These are phyloP conservation scores for Populus hybrid DNA, from an alignment of 441 rosid genomes.

Conservation along the genomic window DNA sequence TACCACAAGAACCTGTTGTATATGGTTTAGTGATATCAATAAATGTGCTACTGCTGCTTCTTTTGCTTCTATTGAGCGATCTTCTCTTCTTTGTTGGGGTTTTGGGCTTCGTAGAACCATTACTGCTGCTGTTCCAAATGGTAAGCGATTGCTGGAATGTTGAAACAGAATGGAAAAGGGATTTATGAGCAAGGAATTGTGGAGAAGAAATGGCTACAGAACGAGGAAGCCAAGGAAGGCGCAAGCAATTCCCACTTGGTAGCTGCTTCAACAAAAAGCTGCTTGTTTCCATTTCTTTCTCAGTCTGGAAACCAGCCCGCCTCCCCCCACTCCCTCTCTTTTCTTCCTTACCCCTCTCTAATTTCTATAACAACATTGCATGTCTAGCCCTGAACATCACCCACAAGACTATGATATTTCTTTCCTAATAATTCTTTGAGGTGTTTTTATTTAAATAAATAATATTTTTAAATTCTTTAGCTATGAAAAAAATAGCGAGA, in stretches of 20 bases:
- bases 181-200: conserved; percentile 23
- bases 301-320: neutral
- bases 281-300: conserved; percentile 23
- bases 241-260: conserved; percentile 19
- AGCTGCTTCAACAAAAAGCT: conserved; percentile 20
- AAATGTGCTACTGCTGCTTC: conserved; percentile 9
- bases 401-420: too few species aligned
- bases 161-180: conserved; percentile 21
- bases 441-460: too few species aligned
- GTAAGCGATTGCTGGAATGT: conserved; percentile 14
- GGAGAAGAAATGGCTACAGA: conserved; percentile 11
- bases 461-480: too few species aligned
- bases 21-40: conserved; percentile 24
- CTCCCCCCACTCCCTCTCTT: neutral
- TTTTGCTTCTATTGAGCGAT: conserved; percentile 19
- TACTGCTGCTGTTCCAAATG: conserved; percentile 27
- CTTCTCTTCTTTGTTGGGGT: conserved; percentile 35
- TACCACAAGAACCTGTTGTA: neutral
- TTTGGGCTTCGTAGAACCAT: conserved; percentile 29
- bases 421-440: too few species aligned
- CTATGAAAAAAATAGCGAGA: neutral
- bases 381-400: too few species aligned
- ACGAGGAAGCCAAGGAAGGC: conserved; percentile 24
- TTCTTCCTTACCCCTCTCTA: too few species aligned
- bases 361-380: too few species aligned